Percentiles rank a stretch among this genome's conserved stretches.
Conservation (phyloP, 768 basidiomycete genomes). For the Rhodosporidiobolus sp. region DNA sequence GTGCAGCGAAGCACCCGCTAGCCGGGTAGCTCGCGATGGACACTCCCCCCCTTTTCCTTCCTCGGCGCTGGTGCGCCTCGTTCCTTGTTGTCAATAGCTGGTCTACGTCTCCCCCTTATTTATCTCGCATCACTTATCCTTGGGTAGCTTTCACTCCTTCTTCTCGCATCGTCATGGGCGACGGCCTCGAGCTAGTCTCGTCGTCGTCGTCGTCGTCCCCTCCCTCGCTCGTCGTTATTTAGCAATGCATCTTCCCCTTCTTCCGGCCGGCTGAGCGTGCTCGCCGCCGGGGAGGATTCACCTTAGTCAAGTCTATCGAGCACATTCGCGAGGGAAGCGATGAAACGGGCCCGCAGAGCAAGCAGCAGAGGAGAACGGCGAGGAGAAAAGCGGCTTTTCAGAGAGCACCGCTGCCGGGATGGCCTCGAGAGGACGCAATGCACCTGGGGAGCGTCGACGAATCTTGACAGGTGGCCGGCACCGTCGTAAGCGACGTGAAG, state of each 20-base stretch:
- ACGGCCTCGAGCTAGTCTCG: background rate
- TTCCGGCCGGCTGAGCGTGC: constrained; percentile 11
- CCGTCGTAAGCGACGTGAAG: too few species aligned
- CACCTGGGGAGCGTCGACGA: too few species aligned
- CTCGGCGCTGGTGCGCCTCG: background rate
- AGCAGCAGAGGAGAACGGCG: too few species aligned
- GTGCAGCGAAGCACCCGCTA: background rate
- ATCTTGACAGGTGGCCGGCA: too few species aligned
- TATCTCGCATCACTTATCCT: background rate
- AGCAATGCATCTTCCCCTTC: background rate
- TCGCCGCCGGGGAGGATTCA: constrained; percentile 2
- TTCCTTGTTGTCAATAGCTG: constrained; percentile 16
- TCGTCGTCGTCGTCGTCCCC: constrained; percentile 1
- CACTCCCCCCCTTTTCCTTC: background rate
- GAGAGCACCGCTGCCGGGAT: too few species aligned
- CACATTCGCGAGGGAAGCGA: too few species aligned
- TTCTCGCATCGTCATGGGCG: background rate
- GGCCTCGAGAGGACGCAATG: too few species aligned
- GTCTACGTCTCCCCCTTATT: background rate
- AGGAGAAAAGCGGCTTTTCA: too few species aligned
- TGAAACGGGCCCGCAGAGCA: too few species aligned
- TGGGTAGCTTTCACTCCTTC: background rate
- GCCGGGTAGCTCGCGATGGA: constrained; percentile 11
- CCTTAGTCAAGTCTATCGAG: too few species aligned
- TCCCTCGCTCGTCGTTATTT: background rate